Percentiles rank a stretch among this genome's conserved stretches.
These are phyloP conservation scores for Alternaria gansuensis DNA, from an alignment of 2,329 filamentous ascomycete genomes.

Conservation along the genomic window DNA sequence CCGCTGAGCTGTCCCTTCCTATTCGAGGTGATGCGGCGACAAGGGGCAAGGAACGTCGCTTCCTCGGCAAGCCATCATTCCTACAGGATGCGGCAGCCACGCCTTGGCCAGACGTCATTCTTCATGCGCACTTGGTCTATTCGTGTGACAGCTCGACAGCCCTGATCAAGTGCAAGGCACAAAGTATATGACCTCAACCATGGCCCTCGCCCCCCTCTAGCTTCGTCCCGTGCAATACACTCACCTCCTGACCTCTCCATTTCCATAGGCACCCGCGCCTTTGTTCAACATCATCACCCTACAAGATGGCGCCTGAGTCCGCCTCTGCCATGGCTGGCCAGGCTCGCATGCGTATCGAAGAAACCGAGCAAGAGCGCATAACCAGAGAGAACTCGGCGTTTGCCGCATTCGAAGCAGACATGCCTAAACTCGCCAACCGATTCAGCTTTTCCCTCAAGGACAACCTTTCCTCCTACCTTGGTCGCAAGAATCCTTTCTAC, in stretches of 20 bases:
- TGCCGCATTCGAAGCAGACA: conserved; percentile 48
- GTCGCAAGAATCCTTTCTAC: conserved; percentile 51
- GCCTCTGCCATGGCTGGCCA: conserved; percentile 41
- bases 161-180: conserved; percentile 29
- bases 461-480: conserved; percentile 53
- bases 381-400: conserved; percentile 45
- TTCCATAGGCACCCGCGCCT: conserved; percentile 35
- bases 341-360: conserved; percentile 42
- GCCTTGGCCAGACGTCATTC: conserved; percentile 24
- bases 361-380: conserved; percentile 47
- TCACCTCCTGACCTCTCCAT: conserved; percentile 45
- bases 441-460: conserved; percentile 52
- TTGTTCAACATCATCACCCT: conserved; percentile 17
- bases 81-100: conserved; percentile 8
- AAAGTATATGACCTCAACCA: conserved; percentile 29
- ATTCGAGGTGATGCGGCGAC: conserved; percentile 2
- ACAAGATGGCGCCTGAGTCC: conserved; percentile 43
- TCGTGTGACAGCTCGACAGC: conserved; percentile 20
- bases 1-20: conserved; percentile 1
- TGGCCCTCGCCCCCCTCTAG: conserved; percentile 24
- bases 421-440: conserved; percentile 47
- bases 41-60: conserved; percentile 11
- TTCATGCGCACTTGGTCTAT: conserved; percentile 25
- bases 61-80: conserved; percentile 16
- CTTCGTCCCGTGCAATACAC: conserved; percentile 47